A percentile compares a stretch with the other conserved stretches of the same genome.
Conservation (phyloP, 2,329 filamentous ascomycete species). For the Fusarium globosum region DNA sequence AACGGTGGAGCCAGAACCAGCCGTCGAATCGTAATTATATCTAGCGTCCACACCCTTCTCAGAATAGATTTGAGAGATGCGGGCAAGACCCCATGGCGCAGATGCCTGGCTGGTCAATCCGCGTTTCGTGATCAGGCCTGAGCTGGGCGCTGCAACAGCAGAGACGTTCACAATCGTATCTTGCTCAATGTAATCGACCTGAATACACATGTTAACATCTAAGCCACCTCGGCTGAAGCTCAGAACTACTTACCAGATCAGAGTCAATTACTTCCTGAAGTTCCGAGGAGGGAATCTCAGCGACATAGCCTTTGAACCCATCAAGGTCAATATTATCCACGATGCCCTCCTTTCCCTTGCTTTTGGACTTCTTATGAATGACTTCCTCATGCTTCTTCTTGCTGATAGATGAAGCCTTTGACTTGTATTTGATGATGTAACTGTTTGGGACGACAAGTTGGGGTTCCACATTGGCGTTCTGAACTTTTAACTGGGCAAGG, state of each 20-base stretch:
- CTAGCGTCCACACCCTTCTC: background rate
- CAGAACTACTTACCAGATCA: background rate
- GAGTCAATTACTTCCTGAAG: conserved; percentile 12
- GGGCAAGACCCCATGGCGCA: conserved; percentile 22
- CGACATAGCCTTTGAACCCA: conserved; percentile 20
- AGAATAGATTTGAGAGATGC: background rate
- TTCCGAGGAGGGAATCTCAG: background rate
- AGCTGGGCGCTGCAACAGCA: background rate
- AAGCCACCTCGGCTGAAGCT: no score
- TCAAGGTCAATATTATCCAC: background rate
- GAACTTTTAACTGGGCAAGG: background rate
- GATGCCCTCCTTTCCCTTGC: conserved; percentile 18
- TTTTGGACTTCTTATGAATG: conserved; percentile 9
- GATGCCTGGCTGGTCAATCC: background rate
- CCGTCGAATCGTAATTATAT: conserved; percentile 42
- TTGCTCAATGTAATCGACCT: conserved; percentile 15
- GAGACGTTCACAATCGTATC: conserved; percentile 8
- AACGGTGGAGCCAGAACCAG: conserved; percentile 44
- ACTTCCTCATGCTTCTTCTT: conserved; percentile 7
- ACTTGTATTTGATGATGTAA: conserved; percentile 28
- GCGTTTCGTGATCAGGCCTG: background rate
- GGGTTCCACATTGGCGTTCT: background rate
- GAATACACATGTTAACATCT: no score
- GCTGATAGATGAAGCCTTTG: background rate
- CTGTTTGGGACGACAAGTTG: conserved; percentile 10